Evolutionary conservation across 2,329 filamentous ascomycete species (phyloP).

Genomic region (Paecilomyces niveus): DNA sequence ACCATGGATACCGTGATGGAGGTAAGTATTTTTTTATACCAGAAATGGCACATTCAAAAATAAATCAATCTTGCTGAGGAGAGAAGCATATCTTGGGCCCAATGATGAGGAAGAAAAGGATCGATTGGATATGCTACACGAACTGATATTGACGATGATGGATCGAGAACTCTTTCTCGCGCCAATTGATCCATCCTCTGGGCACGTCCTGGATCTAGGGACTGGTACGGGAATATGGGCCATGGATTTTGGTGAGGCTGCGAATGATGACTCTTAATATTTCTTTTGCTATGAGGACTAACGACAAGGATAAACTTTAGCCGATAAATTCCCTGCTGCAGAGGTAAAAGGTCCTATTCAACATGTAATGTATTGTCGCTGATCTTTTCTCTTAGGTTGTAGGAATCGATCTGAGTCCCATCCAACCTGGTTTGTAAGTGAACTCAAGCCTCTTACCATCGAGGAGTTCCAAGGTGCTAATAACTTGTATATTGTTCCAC

Average conservation of each 20-base stretch:
- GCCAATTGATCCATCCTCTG: neutral
- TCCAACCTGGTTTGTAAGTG: conserved; percentile 1
- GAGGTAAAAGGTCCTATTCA: conserved; percentile 2
- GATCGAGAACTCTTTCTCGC: neutral
- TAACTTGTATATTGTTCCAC: conserved; percentile 34
- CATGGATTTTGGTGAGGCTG: conserved; percentile 1
- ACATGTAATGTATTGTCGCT: neutral
- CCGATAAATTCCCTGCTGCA: conserved; percentile 19
- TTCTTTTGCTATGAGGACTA: neutral
- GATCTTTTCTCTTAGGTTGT: neutral
- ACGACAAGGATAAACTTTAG: conserved; percentile 11
- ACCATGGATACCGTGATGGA: conserved; percentile 20
- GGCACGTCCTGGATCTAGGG: conserved; percentile 1
- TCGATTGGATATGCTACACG: conserved; percentile 3
- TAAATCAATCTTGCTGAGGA: neutral
- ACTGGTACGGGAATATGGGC: conserved; percentile 4
- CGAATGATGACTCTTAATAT: neutral
- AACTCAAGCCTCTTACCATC: neutral
- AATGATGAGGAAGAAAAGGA: conserved; percentile 2
- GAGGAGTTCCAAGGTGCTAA: neutral
- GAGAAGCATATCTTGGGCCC: conserved; percentile 4
- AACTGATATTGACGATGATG: neutral
- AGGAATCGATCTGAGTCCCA: conserved; percentile 3
- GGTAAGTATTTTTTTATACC: neutral
- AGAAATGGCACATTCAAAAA: too few species aligned